Conservation (phyloP, 371 early-diverging fungal species). For the Coemansia sp. region DNA sequence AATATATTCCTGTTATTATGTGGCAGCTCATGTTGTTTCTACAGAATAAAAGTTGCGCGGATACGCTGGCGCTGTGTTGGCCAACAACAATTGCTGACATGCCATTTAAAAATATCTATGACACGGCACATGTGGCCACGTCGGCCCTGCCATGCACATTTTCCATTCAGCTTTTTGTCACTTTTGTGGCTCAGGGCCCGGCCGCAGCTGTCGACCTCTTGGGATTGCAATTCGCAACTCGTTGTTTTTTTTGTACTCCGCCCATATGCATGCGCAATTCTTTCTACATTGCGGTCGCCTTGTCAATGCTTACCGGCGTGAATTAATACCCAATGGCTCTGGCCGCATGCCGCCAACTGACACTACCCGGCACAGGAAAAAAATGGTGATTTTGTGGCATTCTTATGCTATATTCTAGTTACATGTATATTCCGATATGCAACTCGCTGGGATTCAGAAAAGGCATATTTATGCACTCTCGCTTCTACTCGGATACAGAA, state of each 20-base stretch:
- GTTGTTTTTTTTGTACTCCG: too few relatives aligned
- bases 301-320: neutral
- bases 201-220: conserved; percentile 2
- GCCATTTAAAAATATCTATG: conserved; percentile 2
- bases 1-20: too few relatives aligned
- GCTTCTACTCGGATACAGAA: neutral
- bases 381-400: too few relatives aligned
- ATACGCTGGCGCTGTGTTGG: too few relatives aligned
- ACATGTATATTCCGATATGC: neutral
- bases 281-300: neutral
- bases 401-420: neutral
- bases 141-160: neutral
- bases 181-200: conserved; percentile 1
- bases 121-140: conserved; percentile 1
- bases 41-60: too few relatives aligned
- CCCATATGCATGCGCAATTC: neutral
- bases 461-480: neutral
- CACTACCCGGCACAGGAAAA: neutral
- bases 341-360: neutral
- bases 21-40: too few relatives aligned
- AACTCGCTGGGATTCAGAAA: neutral
- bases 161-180: neutral
- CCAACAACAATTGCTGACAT: neutral
- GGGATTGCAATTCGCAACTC: neutral
- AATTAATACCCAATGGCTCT: neutral